Base-by-base conservation (phyloP, 495 filamentous ascomycete genomes). In the Jackrogersella multiformis region DNA sequence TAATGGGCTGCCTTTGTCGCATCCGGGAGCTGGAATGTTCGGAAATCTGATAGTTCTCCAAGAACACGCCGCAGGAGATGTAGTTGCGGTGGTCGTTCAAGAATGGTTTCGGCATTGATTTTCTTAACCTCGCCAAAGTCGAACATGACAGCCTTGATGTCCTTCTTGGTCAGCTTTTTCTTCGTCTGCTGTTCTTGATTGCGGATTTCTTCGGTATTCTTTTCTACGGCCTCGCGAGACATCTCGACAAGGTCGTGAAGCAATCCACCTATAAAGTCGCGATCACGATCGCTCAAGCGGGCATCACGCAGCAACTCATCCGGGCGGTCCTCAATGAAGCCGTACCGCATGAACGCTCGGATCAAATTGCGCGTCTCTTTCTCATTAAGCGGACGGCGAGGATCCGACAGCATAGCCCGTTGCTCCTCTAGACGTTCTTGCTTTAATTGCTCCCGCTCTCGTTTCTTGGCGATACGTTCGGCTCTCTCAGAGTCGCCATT, bases 81-180 rank as follows among this genome's bases (percentile, higher is more conserved):
- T 83, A 98, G 90, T 75, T 98, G 93, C 13, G 86, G 85, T 0
- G 94, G 93, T 5, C 95, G 90, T 56, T 97, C 92, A 1, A 96
- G 83, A 58, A 97, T 90, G 0, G 94, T 98, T 76, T 94, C 92
- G 1, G 95, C 96, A 74, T 99, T 99, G 66, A 97, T 84, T 48
- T 94, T 91, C 72, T 95, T 94, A 20, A 97, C 92, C 34, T 92
- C 93, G 30, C 90, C 88, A 74, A 91, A 95, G 68, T 97, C 92
- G 65, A 99, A 97, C 39, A 98, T 80, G 15, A 97, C 92, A 0
- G 96, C 94, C 71, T 98, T 98, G 76, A 91, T 92, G 73, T 98
- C 94, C 73, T 98, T 99, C 80, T 97, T 97, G 0, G 94, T 96
- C 3, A 90, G 66, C 6, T 88, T 84, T 71, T 92, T 92, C 71